phyloP scores from a whole-genome alignment of 805 yeast genomes.

The Hanseniaspora opuntiae region DNA sequence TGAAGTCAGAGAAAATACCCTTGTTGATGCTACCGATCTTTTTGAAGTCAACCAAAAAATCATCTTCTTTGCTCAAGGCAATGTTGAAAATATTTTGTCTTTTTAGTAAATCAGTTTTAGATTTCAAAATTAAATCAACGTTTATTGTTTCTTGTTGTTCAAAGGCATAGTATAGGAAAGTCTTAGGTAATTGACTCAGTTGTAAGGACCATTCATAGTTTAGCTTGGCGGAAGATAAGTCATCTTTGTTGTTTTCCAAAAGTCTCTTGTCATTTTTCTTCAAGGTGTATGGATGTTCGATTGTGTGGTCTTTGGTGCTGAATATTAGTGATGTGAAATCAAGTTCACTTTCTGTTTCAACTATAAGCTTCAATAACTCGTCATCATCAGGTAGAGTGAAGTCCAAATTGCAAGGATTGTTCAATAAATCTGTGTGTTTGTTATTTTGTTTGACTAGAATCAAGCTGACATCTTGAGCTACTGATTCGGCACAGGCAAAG shows the following conservation, averaged over 20 bases:
- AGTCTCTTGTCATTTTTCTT: neutral
- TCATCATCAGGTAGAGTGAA: conserved; percentile 9
- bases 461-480: conserved; percentile 2
- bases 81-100: conserved; percentile 7
- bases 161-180: conserved; percentile 18
- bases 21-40: neutral
- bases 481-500: neutral
- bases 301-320: neutral
- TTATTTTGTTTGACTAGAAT: conserved; percentile 9
- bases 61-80: neutral
- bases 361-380: conserved; percentile 9
- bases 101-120: neutral
- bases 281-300: conserved; percentile 10
- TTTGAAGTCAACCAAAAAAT: conserved; percentile 1
- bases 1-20: conserved; percentile 8
- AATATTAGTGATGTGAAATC: conserved; percentile 1
- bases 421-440: neutral
- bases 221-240: too few species aligned
- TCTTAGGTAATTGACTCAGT: conserved; percentile 16
- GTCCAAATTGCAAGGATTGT: neutral
- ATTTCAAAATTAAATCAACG: conserved; percentile 11
- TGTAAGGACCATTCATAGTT: conserved; percentile 10
- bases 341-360: conserved; percentile 1
- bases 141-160: conserved; percentile 13
- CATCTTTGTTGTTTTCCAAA: neutral